A percentile compares a stretch with the other conserved stretches of the same genome.
phyloP scores from a whole-genome alignment of 345 rosid species.

The Euphorbia tirucalli region DNA sequence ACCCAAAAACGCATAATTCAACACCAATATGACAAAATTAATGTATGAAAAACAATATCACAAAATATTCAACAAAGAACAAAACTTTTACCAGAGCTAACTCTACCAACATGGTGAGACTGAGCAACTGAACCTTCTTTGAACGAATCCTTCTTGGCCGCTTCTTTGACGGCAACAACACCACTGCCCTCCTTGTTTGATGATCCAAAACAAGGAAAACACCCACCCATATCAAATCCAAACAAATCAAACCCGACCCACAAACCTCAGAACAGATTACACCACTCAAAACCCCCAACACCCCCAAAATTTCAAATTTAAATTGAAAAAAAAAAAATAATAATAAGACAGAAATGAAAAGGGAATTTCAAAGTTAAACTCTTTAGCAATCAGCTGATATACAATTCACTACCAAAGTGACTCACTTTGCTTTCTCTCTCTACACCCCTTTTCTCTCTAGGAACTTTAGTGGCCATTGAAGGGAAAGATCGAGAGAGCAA shows the following conservation, averaged over 20 bases:
- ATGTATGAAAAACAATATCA: no score
- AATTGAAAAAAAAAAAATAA: no score
- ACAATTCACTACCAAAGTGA: conserved; percentile 23
- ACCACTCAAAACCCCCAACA: conserved; percentile 5
- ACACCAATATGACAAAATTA: conserved; percentile 25
- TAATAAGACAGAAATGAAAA: background rate
- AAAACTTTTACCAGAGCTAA: conserved; percentile 59
- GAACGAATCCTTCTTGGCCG: conserved; percentile 63
- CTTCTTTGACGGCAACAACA: conserved; percentile 50
- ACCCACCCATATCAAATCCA: conserved; percentile 88
- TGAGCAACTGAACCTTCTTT: conserved; percentile 73
- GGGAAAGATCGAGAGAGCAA: conserved; percentile 53
- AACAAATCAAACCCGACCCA: conserved; percentile 36
- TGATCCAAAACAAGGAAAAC: conserved; percentile 98
- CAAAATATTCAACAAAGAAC: no score
- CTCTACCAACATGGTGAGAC: conserved; percentile 58
- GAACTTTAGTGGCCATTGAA: conserved; percentile 50
- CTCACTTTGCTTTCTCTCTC: conserved; percentile 29
- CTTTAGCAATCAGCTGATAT: conserved; percentile 2
- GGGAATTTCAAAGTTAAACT: background rate
- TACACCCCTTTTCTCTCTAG: conserved; percentile 26
- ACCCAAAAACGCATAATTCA: conserved; percentile 35
- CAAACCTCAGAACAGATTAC: conserved; percentile 25
- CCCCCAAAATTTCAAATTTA: no score
- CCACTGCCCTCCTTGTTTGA: conserved; percentile 56